Evolutionary conservation across 805 yeast species (phyloP), one percentile per base, ranked within the genome.

Genomic region (Metschnikowia continentalis): DNA sequence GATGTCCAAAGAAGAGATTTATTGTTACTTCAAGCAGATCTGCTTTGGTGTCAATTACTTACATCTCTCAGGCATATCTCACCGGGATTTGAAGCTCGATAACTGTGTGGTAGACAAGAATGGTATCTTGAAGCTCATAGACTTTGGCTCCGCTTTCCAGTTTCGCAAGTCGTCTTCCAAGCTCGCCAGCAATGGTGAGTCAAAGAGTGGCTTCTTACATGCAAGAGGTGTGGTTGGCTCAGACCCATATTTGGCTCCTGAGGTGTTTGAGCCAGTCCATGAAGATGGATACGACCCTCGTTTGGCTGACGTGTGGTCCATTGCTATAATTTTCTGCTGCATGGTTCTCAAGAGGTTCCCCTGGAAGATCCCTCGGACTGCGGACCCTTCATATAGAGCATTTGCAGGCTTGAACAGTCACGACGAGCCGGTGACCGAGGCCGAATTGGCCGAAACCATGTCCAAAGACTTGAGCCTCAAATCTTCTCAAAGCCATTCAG

Each of bases 231-330:
- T 92, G 20, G 96, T 92, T 11, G 99, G 99, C 14, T 87, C 96
- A 1, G 99, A 92, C 67, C 98, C 99, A 2, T 92, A 92, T 63
- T 71, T 92, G 54, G 94, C 97, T 0, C 98, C 98, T 0, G 99
- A 92, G 66, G 91, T 92, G 40, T 76, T 92, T 50, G 65, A 62
- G 47, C 69, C 68, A 3, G 45, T 26, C 14, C 48, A 61, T 20
- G 64, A 62, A 23, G 53, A 57, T 20, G 77, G 76, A 2, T 92
- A 92, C 66, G 97, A 92, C 66, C 94, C 97, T 17, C 80, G 94
- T 47, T 83, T 86, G 5, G 89, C 84, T 2, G 99, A 92, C 65
- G 81, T 91, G 20, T 92, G 99, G 99, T 88, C 96, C 1, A 74
- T 89, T 48, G 98, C 96, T 0, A 88, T 92, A 30, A 89, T 94